Conservation (phyloP, 148 eudicot genomes). For the Camellia sinensis region DNA sequence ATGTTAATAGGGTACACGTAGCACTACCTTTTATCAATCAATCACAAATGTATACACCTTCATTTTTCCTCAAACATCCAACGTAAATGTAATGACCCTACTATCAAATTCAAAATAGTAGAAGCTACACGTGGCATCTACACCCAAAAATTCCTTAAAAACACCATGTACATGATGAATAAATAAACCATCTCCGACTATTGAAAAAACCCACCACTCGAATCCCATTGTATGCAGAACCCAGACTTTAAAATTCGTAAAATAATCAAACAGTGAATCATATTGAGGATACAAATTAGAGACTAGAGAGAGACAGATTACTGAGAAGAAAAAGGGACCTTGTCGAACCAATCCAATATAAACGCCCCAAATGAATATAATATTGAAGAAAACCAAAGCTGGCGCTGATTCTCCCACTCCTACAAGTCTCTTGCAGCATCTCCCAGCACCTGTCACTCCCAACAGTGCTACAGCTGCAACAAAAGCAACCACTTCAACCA, state of each 20-base stretch:
- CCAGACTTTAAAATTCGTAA: not conserved
- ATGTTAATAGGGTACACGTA: too few species aligned
- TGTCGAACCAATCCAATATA: constrained; percentile 39
- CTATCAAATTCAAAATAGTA: too few species aligned
- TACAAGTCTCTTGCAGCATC: constrained; percentile 36
- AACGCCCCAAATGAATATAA: constrained; percentile 54
- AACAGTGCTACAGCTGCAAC: constrained; percentile 44
- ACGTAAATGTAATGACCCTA: too few species aligned
- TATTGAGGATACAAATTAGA: not conserved
- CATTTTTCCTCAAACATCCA: too few species aligned
- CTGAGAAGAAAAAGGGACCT: constrained; percentile 32
- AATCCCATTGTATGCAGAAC: not conserved
- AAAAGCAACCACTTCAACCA: not conserved
- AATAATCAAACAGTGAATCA: not conserved
- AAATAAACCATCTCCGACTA: not conserved
- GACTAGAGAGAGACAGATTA: not conserved
- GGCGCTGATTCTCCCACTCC: constrained; percentile 71
- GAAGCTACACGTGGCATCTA: too few species aligned
- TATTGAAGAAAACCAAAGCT: constrained; percentile 56
- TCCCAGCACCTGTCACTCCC: constrained; percentile 33
- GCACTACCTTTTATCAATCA: too few species aligned
- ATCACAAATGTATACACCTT: too few species aligned
- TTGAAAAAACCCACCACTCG: not conserved
- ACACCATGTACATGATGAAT: not conserved
- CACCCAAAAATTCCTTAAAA: too few species aligned